These are phyloP conservation scores for Zoysia pacifica DNA, from an alignment of 176 grass and related monocot genomes.

Conservation along the genomic window DNA sequence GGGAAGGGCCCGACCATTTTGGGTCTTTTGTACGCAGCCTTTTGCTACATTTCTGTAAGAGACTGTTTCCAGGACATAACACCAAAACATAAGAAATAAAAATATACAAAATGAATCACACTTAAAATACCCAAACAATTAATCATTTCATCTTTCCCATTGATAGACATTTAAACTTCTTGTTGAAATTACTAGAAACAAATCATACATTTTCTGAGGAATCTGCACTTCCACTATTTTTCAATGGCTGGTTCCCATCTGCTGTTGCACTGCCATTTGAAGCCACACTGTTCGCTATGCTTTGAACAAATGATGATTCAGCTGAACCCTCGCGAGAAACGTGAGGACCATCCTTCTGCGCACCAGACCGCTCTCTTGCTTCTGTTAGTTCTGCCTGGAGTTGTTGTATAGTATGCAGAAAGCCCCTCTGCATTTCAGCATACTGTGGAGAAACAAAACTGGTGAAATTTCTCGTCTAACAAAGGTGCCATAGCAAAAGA, in stretches of 20 bases:
- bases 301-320: conserved; percentile 66
- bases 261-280: conserved; percentile 58
- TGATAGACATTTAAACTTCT: conserved; percentile 3
- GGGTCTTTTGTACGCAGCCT: no score
- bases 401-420: conserved; percentile 77
- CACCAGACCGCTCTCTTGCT: conserved; percentile 56
- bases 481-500: not conserved
- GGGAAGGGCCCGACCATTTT: no score
- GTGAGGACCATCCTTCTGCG: conserved; percentile 63
- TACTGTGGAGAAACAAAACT: conserved; percentile 51
- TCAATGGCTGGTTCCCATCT: conserved; percentile 44
- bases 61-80: not conserved
- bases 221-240: conserved; percentile 62
- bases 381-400: conserved; percentile 82
- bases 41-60: not conserved
- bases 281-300: conserved; percentile 53
- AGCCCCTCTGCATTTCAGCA: conserved; percentile 81
- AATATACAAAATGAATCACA: not conserved
- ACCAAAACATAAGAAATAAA: no score
- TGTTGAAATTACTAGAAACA: conserved; percentile 25
- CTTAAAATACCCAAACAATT: not conserved
- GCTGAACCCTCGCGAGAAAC: conserved; percentile 57
- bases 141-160: not conserved
- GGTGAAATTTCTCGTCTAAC: not conserved
- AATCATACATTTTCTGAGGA: conserved; percentile 58